Percentiles rank a stretch among this genome's conserved stretches.
Evolutionary conservation across 352 stramenopile species (phyloP).

Genomic region (Blastocystis sp.): DNA sequence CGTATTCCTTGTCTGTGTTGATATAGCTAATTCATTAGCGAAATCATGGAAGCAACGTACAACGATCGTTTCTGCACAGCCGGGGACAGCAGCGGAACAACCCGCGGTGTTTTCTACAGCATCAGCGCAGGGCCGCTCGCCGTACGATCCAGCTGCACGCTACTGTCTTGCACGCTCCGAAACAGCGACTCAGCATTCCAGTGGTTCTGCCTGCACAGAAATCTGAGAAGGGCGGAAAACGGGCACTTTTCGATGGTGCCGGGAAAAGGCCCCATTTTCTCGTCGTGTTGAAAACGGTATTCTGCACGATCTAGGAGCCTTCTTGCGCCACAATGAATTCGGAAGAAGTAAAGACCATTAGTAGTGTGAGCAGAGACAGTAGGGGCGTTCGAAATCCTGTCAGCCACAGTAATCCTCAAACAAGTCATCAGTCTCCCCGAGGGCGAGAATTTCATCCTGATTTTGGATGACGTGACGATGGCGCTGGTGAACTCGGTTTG

Average conservation of each 20-base stretch:
- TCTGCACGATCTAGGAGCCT: too few relatives aligned
- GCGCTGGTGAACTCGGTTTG: slow-evolving; percentile 41
- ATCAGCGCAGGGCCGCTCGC: neutral
- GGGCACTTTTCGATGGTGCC: too few relatives aligned
- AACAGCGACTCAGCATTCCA: slow-evolving; percentile 2
- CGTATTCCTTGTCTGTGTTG: slow-evolving; percentile 59
- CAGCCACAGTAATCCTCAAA: slow-evolving; percentile 15
- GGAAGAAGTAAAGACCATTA: neutral
- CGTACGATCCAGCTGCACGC: neutral
- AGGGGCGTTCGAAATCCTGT: neutral
- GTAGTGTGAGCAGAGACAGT: slow-evolving; percentile 42
- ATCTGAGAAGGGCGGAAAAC: too few relatives aligned
- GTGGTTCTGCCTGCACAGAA: too few relatives aligned
- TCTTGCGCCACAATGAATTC: too few relatives aligned
- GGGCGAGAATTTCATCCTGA: slow-evolving; percentile 45
- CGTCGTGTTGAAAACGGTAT: too few relatives aligned
- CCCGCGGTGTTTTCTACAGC: slow-evolving; percentile 25
- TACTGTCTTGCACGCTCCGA: neutral
- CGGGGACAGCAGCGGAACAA: neutral
- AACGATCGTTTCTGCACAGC: slow-evolving; percentile 25
- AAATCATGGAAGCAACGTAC: neutral
- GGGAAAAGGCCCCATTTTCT: too few relatives aligned
- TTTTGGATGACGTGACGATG: slow-evolving; percentile 41
- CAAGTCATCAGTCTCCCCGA: slow-evolving; percentile 25
- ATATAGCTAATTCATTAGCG: slow-evolving; percentile 38